Percentiles rank a stretch among this genome's conserved stretches.
phyloP scores from a whole-genome alignment of 2,329 filamentous ascomycete genomes.

The Cytospora chrysosperma region DNA sequence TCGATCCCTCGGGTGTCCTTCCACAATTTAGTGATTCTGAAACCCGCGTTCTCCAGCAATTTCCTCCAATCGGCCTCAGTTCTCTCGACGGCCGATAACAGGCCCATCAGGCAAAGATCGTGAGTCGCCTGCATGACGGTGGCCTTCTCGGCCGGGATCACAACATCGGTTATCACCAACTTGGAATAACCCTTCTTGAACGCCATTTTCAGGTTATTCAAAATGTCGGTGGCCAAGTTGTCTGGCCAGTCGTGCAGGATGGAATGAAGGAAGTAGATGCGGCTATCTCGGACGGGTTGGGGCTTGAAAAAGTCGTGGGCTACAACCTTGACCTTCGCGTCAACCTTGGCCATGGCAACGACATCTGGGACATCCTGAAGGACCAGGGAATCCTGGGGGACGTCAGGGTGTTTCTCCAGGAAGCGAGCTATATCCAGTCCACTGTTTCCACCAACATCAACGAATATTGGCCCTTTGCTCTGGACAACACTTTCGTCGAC shows the following conservation, averaged over 20 bases:
- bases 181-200: conserved; percentile 40
- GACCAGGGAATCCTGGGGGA: conserved; percentile 34
- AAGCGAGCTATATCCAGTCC: conserved; percentile 38
- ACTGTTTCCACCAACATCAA: conserved; percentile 41
- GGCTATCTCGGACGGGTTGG: conserved; percentile 32
- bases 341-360: conserved; percentile 29
- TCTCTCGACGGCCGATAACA: conserved; percentile 33
- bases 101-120: conserved; percentile 38
- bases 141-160: conserved; percentile 36
- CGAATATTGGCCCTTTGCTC: conserved; percentile 29
- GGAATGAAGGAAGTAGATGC: conserved; percentile 42
- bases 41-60: conserved; percentile 30
- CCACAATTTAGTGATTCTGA: conserved; percentile 33
- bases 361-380: conserved; percentile 41
- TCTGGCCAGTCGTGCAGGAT: conserved; percentile 44
- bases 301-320: conserved; percentile 30
- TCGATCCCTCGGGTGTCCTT: conserved; percentile 27
- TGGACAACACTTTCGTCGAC: conserved; percentile 19
- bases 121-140: conserved; percentile 34
- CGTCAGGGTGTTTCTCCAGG: conserved; percentile 32
- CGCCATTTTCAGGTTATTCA: conserved; percentile 33
- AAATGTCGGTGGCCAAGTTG: conserved; percentile 33
- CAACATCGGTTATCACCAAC: conserved; percentile 39
- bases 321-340: conserved; percentile 19
- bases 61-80: conserved; percentile 33